Conservation (phyloP, 805 yeast genomes). For the Saccharomyces kudriavzevii region DNA sequence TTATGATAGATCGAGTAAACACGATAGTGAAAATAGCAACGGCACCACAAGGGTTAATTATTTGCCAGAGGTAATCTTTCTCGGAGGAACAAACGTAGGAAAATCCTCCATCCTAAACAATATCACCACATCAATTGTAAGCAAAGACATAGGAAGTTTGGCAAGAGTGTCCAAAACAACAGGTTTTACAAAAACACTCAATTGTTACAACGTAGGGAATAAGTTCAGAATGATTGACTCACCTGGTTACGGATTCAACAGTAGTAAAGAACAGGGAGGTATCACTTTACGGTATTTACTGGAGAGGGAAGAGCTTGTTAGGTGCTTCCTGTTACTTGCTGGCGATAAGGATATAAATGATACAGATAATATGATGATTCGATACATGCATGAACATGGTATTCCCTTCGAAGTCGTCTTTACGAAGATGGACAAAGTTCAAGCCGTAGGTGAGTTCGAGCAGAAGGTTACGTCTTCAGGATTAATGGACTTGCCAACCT, state of each 20-base stretch:
- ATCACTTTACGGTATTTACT: conserved; percentile 56
- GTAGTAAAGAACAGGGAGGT: conserved; percentile 59
- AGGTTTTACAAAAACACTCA: conserved; percentile 54
- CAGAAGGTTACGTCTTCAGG: conserved; percentile 33
- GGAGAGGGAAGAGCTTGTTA: conserved; percentile 44
- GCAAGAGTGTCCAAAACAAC: conserved; percentile 51
- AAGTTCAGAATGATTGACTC: conserved; percentile 65
- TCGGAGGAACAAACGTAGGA: conserved; percentile 84
- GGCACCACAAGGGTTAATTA: conserved; percentile 28
- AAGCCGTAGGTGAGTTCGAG: conserved; percentile 33
- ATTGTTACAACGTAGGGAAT: conserved; percentile 61
- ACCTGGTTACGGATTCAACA: conserved; percentile 84
- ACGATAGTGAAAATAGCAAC: conserved; percentile 20
- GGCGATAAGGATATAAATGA: conserved; percentile 51
- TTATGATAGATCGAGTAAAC: conserved; percentile 20
- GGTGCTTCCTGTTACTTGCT: conserved; percentile 56
- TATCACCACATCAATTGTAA: conserved; percentile 37
- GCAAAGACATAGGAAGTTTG: conserved; percentile 27
- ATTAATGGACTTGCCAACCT: conserved; percentile 35
- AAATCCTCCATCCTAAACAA: conserved; percentile 71
- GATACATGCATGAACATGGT: conserved; percentile 44
- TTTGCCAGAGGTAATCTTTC: conserved; percentile 65
- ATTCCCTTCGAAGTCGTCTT: conserved; percentile 65
- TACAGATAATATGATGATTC: conserved; percentile 48
- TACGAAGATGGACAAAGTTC: conserved; percentile 64